phyloP scores from a whole-genome alignment of 2,329 filamentous ascomycete genomes.

The Dichotomopilus funicola region DNA sequence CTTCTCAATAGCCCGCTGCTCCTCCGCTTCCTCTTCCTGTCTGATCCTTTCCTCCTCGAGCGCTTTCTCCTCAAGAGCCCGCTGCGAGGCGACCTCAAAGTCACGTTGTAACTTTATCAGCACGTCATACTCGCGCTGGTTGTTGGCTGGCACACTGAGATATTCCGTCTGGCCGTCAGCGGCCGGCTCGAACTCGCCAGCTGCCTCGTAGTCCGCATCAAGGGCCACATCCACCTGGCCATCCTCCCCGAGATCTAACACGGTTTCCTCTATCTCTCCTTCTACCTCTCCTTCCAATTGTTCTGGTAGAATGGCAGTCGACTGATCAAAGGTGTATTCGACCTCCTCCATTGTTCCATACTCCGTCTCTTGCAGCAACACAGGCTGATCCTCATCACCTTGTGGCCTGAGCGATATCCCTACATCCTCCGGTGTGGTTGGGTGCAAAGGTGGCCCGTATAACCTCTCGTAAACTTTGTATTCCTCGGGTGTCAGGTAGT shows the following conservation, averaged over 20 bases:
- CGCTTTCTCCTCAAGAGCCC: constrained; percentile 24
- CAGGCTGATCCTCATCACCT: constrained; percentile 29
- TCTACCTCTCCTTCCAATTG: constrained; percentile 39
- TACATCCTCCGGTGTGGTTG: constrained; percentile 54
- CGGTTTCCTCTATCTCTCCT: too few relatives aligned
- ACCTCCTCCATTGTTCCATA: constrained; percentile 58
- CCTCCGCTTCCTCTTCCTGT: neutral
- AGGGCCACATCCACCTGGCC: constrained; percentile 6
- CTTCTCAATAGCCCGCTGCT: constrained; percentile 26
- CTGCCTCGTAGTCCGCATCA: constrained; percentile 9
- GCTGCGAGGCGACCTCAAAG: constrained; percentile 42
- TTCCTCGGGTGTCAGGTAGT: constrained; percentile 63
- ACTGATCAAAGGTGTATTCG: constrained; percentile 36
- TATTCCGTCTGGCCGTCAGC: constrained; percentile 35
- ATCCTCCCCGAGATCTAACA: neutral
- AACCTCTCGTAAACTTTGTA: constrained; percentile 69
- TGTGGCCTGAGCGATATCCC: constrained; percentile 36
- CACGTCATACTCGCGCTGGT: constrained; percentile 48
- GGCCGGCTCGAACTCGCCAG: constrained; percentile 1
- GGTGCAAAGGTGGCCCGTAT: constrained; percentile 68
- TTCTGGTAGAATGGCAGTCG: constrained; percentile 37
- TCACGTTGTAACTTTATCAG: constrained; percentile 51
- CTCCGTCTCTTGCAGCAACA: constrained; percentile 48
- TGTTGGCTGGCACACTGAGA: constrained; percentile 45
- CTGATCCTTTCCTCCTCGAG: constrained; percentile 25